Conservation (phyloP, 2,329 filamentous ascomycete genomes). For the Colletotrichum agaves region DNA sequence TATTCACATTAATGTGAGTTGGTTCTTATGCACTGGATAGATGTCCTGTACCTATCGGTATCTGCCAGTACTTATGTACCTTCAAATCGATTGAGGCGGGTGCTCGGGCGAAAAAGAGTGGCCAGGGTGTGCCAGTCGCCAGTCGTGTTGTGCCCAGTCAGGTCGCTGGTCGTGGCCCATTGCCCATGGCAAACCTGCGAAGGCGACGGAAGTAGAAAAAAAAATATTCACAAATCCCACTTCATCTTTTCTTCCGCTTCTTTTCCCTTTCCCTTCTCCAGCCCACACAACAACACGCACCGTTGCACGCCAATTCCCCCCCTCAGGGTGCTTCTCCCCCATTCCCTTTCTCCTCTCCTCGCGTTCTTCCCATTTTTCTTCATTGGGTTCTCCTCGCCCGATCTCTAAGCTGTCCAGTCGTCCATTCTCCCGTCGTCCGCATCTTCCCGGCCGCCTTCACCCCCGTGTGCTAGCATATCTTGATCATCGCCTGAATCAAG, state of each 20-base stretch:
- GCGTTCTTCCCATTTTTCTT: conserved; percentile 48
- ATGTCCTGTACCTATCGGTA: too few relatives aligned
- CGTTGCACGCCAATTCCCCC: conserved; percentile 56
- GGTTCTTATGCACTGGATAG: neutral
- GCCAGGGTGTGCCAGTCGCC: conserved; percentile 22
- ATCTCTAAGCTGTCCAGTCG: conserved; percentile 42
- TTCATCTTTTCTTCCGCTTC: conserved; percentile 34
- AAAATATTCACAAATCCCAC: conserved; percentile 39
- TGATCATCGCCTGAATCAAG: conserved; percentile 31
- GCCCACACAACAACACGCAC: conserved; percentile 47
- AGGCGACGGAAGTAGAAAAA: conserved; percentile 28
- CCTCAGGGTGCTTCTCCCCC: conserved; percentile 52
- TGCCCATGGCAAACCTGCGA: conserved; percentile 31
- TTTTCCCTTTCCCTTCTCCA: conserved; percentile 35
- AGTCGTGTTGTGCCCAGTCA: neutral
- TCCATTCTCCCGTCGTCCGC: conserved; percentile 24
- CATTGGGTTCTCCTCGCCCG: conserved; percentile 40
- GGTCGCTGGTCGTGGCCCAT: neutral
- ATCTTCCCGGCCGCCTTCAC: neutral
- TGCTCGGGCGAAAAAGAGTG: conserved; percentile 20
- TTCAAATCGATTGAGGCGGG: neutral
- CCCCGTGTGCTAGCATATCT: conserved; percentile 24
- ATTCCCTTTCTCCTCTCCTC: conserved; percentile 45
- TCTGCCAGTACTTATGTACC: neutral
- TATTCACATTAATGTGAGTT: too few relatives aligned